A percentile compares a stretch with the other conserved stretches of the same genome.
These are phyloP conservation scores for Suaeda aralocaspica DNA, from an alignment of 148 eudicot species.

Conservation along the genomic window DNA sequence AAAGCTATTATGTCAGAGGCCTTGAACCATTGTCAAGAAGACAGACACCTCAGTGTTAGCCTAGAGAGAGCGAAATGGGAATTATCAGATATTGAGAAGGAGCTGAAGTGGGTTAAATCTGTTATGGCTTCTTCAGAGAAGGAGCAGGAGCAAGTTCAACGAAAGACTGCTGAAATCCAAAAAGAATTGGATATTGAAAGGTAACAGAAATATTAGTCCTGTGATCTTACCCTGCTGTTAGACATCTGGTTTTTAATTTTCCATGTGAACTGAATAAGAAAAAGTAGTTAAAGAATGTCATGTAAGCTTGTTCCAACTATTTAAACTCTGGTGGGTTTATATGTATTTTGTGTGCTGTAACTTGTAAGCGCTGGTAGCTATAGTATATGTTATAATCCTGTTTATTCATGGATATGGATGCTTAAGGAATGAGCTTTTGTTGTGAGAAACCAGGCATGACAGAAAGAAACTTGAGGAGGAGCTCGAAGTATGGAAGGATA, in stretches of 20 bases:
- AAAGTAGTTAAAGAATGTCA: not conserved
- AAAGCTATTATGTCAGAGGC: conserved; percentile 57
- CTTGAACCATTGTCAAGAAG: conserved; percentile 60
- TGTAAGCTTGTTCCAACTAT: not conserved
- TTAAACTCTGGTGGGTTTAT: not conserved
- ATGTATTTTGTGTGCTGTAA: not conserved
- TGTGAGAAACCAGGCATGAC: conserved; percentile 44
- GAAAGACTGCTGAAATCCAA: conserved; percentile 56
- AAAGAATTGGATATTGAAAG: conserved; percentile 64
- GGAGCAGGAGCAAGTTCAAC: conserved; percentile 76
- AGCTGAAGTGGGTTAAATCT: conserved; percentile 80
- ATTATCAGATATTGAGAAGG: conserved; percentile 77
- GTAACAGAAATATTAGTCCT: conserved; percentile 25
- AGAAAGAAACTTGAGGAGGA: conserved; percentile 81
- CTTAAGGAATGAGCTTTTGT: not conserved
- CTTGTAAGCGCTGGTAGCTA: not conserved
- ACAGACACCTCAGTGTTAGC: conserved; percentile 52
- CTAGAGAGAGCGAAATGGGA: conserved; percentile 78
- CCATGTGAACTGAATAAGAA: not conserved
- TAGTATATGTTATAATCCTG: not conserved
- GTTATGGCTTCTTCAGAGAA: conserved; percentile 69
- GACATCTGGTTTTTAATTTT: not conserved
- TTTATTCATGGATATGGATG: not conserved
- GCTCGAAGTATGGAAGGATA: conserved; percentile 51
- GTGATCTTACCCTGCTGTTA: not conserved